Percentiles rank a stretch among this genome's conserved stretches.
Conservation (phyloP, 345 rosid species). For the Sonneratia caseolaris region DNA sequence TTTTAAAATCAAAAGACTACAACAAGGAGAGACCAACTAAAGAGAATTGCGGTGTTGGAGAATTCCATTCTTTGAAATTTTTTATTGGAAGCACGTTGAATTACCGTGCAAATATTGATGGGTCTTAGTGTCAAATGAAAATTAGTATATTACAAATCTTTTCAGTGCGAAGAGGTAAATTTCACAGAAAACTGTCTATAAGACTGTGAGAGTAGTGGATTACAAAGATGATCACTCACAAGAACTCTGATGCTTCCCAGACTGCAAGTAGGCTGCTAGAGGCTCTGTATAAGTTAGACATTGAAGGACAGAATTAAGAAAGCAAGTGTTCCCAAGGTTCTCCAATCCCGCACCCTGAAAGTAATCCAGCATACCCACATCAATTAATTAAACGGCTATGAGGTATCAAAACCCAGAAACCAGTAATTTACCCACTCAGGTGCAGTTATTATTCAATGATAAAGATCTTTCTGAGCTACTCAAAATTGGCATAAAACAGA, state of each 20-base stretch:
- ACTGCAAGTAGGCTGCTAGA: conserved; percentile 75
- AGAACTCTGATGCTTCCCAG: conserved; percentile 66
- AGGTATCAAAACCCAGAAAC: background rate
- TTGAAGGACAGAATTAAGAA: conserved; percentile 87
- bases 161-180: background rate
- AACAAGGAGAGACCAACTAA: background rate
- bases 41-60: background rate
- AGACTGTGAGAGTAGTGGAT: conserved; percentile 1
- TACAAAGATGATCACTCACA: conserved; percentile 37
- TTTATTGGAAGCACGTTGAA: background rate
- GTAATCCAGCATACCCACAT: conserved; percentile 9
- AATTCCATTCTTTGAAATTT: background rate
- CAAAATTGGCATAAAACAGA: too few relatives aligned
- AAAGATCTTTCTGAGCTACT: too few relatives aligned
- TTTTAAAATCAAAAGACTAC: background rate
- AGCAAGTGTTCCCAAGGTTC: conserved; percentile 97
- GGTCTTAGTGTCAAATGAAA: background rate
- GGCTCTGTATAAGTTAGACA: conserved; percentile 96
- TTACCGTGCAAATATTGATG: background rate
- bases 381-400: background rate
- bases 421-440: background rate
- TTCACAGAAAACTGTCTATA: background rate
- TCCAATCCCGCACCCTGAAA: conserved; percentile 89
- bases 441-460: background rate
- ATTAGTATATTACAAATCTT: background rate